Percentiles rank a stretch among this genome's conserved stretches.
Evolutionary conservation across 257 asterid species (phyloP).

Genomic region (Nicotiana attenuata): DNA sequence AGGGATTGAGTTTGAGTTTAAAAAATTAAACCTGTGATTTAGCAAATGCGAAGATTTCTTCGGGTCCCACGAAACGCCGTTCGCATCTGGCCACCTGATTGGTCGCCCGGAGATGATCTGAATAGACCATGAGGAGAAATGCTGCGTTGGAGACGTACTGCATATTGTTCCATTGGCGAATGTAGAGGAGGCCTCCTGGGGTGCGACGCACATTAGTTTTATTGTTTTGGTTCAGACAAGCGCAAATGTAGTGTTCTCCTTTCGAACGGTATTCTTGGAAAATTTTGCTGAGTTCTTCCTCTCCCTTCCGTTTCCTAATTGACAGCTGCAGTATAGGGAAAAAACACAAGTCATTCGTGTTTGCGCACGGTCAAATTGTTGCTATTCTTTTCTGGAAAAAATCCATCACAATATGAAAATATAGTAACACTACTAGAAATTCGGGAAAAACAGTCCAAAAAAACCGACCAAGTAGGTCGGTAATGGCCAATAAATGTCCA

Average conservation of each 20-base stretch:
- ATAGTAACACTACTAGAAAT: too few relatives aligned
- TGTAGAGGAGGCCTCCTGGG: slow-evolving; percentile 72
- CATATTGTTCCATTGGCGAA: slow-evolving; percentile 95
- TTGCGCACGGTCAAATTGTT: too few relatives aligned
- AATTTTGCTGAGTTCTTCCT: slow-evolving; percentile 16
- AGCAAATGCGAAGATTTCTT: slow-evolving; percentile 48
- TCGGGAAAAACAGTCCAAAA: too few relatives aligned
- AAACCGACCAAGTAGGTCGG: too few relatives aligned
- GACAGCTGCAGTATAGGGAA: slow-evolving; percentile 29
- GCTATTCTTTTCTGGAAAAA: too few relatives aligned
- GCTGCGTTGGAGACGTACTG: slow-evolving; percentile 68
- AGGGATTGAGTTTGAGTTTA: too few relatives aligned
- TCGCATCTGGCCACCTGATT: slow-evolving; percentile 40
- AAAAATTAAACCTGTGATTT: slow-evolving; percentile 31
- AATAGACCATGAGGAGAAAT: slow-evolving; percentile 47
- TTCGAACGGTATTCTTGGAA: slow-evolving; percentile 48
- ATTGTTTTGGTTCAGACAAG: slow-evolving; percentile 51
- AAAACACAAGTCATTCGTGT: neutral
- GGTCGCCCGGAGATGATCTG: slow-evolving; percentile 58
- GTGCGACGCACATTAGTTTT: slow-evolving; percentile 58
- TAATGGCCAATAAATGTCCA: too few relatives aligned
- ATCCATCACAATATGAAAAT: too few relatives aligned
- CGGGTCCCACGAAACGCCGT: slow-evolving; percentile 24
- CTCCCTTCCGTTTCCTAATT: slow-evolving; percentile 22
- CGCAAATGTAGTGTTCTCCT: slow-evolving; percentile 56